Evolutionary conservation across 1,284 basidiomycete genomes (phyloP).

Genomic region (Gomphus bonarii): DNA sequence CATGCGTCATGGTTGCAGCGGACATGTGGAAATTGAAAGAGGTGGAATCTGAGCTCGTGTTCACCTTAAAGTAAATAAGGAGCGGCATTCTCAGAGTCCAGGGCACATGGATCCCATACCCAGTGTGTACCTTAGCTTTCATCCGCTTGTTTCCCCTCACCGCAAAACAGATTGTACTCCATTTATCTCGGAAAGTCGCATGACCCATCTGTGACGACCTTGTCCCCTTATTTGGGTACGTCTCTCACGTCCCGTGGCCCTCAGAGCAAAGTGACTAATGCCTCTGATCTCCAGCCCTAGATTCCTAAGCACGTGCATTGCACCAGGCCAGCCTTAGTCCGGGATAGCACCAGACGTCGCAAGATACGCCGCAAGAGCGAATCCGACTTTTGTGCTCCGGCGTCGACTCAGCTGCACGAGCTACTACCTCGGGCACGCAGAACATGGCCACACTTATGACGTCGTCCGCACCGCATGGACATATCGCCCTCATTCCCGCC

Average conservation of each 20-base stretch:
- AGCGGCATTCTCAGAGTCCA: conserved; percentile 84
- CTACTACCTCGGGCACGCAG: no score
- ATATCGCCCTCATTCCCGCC: no score
- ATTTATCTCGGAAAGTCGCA: conserved; percentile 71
- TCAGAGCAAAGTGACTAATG: conserved; percentile 28
- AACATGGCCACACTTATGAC: no score
- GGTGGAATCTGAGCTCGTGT: conserved; percentile 74
- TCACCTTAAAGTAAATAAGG: conserved; percentile 68
- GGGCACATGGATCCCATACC: conserved; percentile 84
- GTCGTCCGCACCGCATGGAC: no score
- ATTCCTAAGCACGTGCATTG: conserved; percentile 68
- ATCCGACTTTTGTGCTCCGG: no score
- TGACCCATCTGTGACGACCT: conserved; percentile 81
- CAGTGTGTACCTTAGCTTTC: conserved; percentile 33
- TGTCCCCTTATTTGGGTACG: conserved; percentile 72
- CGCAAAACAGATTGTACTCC: conserved; percentile 69
- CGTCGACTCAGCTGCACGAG: no score
- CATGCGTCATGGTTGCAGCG: conserved; percentile 36
- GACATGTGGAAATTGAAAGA: conserved; percentile 86
- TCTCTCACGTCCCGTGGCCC: background rate
- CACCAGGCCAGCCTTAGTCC: conserved; percentile 63
- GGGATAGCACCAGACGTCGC: background rate
- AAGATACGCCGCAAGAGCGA: background rate
- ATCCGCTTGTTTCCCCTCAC: conserved; percentile 8
- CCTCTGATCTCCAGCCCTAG: conserved; percentile 29